These are phyloP conservation scores for Auricularia auricula-judae DNA, from an alignment of 768 basidiomycete species.

Conservation along the genomic window DNA sequence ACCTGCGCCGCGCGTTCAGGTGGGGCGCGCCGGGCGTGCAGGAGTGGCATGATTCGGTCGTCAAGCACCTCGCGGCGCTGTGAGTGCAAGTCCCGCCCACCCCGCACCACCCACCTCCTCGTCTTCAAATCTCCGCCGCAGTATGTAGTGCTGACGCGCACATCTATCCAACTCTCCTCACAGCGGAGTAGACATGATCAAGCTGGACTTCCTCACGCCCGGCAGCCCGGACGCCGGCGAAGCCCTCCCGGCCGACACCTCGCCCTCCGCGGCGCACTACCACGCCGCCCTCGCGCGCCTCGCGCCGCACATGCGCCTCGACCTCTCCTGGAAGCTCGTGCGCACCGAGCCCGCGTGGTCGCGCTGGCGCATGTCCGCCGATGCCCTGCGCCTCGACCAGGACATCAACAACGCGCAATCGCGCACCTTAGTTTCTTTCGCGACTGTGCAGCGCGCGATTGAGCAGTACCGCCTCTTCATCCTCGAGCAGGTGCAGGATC, in stretches of 20 bases:
- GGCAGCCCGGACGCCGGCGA: not conserved
- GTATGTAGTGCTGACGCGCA: not conserved
- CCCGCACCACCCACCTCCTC: no score
- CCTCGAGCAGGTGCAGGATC: not conserved
- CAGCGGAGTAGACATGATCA: conserved; percentile 4
- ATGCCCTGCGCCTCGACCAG: conserved; percentile 1
- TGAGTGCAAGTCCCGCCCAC: not conserved
- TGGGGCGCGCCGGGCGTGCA: not conserved
- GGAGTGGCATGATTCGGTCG: conserved; percentile 1
- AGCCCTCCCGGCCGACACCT: conserved; percentile 1
- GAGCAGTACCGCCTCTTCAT: conserved; percentile 3
- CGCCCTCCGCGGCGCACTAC: not conserved
- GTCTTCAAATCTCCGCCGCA: no score
- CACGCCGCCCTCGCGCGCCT: not conserved
- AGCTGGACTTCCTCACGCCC: conserved; percentile 3
- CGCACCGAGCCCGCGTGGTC: not conserved
- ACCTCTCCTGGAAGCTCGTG: conserved; percentile 4
- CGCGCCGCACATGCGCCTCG: not conserved
- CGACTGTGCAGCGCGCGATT: conserved; percentile 3
- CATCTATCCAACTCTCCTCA: not conserved
- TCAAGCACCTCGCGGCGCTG: not conserved
- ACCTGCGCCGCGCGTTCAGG: not conserved
- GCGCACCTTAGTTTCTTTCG: not conserved
- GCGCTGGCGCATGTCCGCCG: not conserved
- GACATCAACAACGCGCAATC: conserved; percentile 2